Evolutionary conservation across 106 monocot species (phyloP).

Genomic region (Hemerocallis citrina): DNA sequence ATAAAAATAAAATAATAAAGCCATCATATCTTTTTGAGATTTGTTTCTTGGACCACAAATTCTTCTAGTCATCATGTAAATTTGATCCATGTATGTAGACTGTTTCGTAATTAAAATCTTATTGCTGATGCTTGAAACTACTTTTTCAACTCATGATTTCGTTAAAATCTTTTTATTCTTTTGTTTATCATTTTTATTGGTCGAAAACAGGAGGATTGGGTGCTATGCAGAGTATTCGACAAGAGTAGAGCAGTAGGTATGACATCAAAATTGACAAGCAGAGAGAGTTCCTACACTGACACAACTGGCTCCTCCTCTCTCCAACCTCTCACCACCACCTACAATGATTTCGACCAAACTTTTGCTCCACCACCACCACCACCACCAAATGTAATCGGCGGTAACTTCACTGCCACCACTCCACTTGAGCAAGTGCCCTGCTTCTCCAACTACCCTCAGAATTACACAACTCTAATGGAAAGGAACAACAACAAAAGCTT

Average conservation of each 20-base stretch:
- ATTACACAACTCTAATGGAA: too few species aligned
- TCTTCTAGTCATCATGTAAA: too few species aligned
- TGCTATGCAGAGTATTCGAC: constrained; percentile 64
- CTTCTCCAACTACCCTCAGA: constrained; percentile 69
- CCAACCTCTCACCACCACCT: constrained; percentile 49
- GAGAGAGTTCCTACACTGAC: constrained; percentile 12
- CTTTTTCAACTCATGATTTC: too few species aligned
- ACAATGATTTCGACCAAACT: constrained; percentile 7
- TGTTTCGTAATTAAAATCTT: too few species aligned
- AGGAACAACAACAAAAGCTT: too few species aligned
- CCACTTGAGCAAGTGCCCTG: constrained; percentile 78
- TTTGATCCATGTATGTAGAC: too few species aligned
- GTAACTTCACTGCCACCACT: constrained; percentile 12
- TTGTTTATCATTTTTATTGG: too few species aligned
- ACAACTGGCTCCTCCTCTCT: constrained; percentile 32
- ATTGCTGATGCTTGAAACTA: too few species aligned
- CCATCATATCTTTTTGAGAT: too few species aligned
- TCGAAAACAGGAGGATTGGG: constrained; percentile 70
- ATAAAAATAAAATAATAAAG: too few species aligned
- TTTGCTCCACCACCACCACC: constrained; percentile 5
- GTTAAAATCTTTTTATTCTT: too few species aligned
- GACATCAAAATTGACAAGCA: constrained; percentile 11
- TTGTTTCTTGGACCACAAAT: too few species aligned
- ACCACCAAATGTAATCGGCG: constrained; percentile 45
- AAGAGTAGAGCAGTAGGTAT: constrained; percentile 29